Evolutionary conservation across 148 eudicot species (phyloP).

Genomic region (Vaccinium corymbosum): DNA sequence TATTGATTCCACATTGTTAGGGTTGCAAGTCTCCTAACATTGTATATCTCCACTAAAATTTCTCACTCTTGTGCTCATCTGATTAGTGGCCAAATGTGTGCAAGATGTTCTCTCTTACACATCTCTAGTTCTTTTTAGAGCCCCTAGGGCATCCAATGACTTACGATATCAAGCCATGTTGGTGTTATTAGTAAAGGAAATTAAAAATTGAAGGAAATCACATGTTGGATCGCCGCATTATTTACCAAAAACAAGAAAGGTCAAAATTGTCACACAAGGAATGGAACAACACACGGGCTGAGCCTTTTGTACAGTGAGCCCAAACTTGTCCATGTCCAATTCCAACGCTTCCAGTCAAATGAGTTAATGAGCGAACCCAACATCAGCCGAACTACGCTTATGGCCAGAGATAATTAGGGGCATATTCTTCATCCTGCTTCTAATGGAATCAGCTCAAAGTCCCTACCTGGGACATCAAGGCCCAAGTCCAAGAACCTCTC

Average conservation of each 20-base stretch:
- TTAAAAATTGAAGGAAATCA: not conserved
- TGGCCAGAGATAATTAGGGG: constrained; percentile 5
- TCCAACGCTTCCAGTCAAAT: constrained; percentile 10
- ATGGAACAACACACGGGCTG: not conserved
- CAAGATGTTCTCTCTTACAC: too few relatives aligned
- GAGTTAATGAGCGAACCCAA: constrained; percentile 17
- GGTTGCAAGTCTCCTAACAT: too few relatives aligned
- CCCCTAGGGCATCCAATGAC: too few relatives aligned
- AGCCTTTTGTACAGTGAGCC: not conserved
- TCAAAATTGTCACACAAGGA: not conserved
- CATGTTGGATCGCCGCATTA: not conserved
- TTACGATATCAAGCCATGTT: too few relatives aligned
- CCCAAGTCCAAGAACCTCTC: constrained; percentile 18
- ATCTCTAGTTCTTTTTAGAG: too few relatives aligned
- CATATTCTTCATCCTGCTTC: constrained; percentile 15
- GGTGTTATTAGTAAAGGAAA: too few relatives aligned
- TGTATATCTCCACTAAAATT: too few relatives aligned
- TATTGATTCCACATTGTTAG: too few relatives aligned
- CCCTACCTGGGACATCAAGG: constrained; percentile 4
- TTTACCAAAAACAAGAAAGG: not conserved
- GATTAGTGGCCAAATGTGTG: too few relatives aligned
- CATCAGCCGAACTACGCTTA: constrained; percentile 2
- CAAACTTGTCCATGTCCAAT: not conserved
- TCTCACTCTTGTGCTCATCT: too few relatives aligned
- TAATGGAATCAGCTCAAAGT: constrained; percentile 19